phyloP scores from a whole-genome alignment of 257 asterid species.

The Orobanche coerulescens region DNA sequence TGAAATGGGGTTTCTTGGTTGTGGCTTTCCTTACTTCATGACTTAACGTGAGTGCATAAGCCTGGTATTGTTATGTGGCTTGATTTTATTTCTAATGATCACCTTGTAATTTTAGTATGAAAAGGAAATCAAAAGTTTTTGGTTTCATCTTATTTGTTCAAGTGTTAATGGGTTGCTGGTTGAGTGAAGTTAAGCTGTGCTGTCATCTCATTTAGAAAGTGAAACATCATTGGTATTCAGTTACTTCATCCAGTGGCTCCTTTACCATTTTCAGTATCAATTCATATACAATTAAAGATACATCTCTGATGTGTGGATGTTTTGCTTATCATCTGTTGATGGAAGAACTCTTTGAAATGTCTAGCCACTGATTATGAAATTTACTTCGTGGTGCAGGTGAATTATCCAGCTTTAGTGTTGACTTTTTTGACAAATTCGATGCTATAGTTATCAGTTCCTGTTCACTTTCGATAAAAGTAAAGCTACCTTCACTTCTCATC shows the following conservation, averaged over 20 bases:
- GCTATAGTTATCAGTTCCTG: constrained; percentile 49
- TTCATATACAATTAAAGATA: neutral
- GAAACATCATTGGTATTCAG: neutral
- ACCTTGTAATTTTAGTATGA: neutral
- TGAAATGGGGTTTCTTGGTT: constrained; percentile 5
- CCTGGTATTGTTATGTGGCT: neutral
- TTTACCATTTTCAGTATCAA: neutral
- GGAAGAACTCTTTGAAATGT: neutral
- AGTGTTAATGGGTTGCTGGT: neutral
- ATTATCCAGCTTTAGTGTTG: constrained; percentile 35
- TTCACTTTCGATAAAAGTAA: constrained; percentile 49
- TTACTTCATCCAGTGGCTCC: neutral
- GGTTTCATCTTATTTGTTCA: neutral
- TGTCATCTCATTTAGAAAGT: neutral
- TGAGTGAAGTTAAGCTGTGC: neutral
- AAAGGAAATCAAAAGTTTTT: neutral
- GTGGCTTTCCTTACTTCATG: neutral
- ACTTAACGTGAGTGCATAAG: neutral
- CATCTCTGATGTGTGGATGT: constrained; percentile 3
- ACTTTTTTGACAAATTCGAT: constrained; percentile 53
- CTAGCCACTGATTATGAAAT: constrained; percentile 11
- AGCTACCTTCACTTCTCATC: constrained; percentile 15
- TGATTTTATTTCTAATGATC: neutral
- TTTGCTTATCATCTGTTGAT: constrained; percentile 1
- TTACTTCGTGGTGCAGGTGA: constrained; percentile 33